Conservation (phyloP, 257 asterid genomes). For the Marsdenia floribunda region DNA sequence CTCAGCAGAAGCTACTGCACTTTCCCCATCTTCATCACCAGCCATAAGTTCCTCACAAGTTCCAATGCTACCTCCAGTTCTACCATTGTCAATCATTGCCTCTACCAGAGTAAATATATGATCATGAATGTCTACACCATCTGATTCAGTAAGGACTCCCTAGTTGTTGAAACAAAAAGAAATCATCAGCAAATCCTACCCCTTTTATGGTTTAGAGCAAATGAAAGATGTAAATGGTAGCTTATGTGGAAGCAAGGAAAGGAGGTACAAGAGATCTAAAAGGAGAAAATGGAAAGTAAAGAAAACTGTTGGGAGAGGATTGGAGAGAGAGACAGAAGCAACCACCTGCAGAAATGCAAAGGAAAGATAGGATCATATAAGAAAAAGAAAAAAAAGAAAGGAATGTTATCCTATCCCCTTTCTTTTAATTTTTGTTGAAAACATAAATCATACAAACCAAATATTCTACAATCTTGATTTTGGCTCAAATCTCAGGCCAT, state of each 20-base stretch:
- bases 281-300: background rate
- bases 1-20: conserved; percentile 85
- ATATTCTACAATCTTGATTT: background rate
- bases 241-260: background rate
- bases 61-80: conserved; percentile 47
- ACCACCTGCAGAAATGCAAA: background rate
- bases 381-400: background rate
- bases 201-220: background rate
- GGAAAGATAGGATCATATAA: background rate
- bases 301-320: background rate
- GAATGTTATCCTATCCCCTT: background rate
- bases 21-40: conserved; percentile 84
- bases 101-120: conserved; percentile 65
- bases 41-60: conserved; percentile 67
- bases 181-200: conserved; percentile 4
- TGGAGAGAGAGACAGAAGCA: background rate
- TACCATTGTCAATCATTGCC: conserved; percentile 52
- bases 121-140: conserved; percentile 44
- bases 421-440: no score
- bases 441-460: background rate
- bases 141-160: conserved; percentile 84
- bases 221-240: background rate
- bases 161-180: conserved; percentile 29
- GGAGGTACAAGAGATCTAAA: background rate
- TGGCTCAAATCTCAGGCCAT: background rate